phyloP scores from a whole-genome alignment of 192 early-diverging fungal species.

The Chytriomyces sp. region DNA sequence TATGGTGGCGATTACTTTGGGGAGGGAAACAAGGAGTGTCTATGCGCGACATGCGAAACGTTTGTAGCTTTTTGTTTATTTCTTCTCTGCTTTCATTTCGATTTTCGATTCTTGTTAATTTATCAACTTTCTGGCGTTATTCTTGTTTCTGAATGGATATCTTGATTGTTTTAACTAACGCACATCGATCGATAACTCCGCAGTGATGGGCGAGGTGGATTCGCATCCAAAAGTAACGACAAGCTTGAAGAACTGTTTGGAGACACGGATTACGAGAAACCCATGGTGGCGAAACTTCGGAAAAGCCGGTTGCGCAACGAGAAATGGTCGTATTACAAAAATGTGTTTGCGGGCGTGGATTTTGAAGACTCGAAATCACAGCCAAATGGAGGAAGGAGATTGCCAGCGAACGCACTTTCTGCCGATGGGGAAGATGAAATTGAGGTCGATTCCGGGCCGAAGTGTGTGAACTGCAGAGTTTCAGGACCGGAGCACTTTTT shows the following conservation, averaged over 20 bases:
- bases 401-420: background rate
- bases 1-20: slow-evolving; percentile 76
- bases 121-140: background rate
- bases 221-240: background rate
- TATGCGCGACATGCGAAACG: slow-evolving; percentile 76
- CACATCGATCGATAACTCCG: background rate
- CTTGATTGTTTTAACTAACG: background rate
- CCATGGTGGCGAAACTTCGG: slow-evolving; percentile 23
- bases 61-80: slow-evolving; percentile 17
- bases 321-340: slow-evolving; percentile 22
- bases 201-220: slow-evolving; percentile 27
- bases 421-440: slow-evolving; percentile 9
- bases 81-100: no score
- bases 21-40: slow-evolving; percentile 67
- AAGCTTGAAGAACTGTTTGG: slow-evolving; percentile 17
- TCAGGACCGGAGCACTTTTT: background rate
- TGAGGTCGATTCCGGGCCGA: slow-evolving; percentile 1
- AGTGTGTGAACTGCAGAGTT: slow-evolving; percentile 10
- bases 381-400: background rate
- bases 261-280: slow-evolving; percentile 27
- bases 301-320: slow-evolving; percentile 21
- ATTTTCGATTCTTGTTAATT: background rate
- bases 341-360: slow-evolving; percentile 22
- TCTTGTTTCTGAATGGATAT: background rate
- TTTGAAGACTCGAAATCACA: slow-evolving; percentile 10